These are phyloP conservation scores for Coniella vitis DNA, from an alignment of 2,329 filamentous ascomycete genomes.

Conservation along the genomic window DNA sequence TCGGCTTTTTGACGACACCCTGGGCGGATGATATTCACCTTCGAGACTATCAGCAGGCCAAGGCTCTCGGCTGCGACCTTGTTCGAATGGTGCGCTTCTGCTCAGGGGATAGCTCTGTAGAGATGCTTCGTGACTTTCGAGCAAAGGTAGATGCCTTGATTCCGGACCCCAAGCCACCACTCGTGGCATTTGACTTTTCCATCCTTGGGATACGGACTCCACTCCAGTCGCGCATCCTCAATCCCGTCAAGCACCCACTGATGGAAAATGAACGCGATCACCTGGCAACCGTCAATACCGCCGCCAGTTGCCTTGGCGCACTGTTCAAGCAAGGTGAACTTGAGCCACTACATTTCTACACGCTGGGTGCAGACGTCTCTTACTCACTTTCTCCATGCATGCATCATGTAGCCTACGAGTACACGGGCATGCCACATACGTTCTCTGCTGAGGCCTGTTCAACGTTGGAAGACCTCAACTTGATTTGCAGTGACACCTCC, in stretches of 20 bases:
- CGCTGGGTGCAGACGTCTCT: constrained; percentile 60
- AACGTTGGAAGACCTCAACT: constrained; percentile 54
- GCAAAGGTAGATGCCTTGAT: constrained; percentile 36
- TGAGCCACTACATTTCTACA: constrained; percentile 61
- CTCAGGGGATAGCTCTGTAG: constrained; percentile 47
- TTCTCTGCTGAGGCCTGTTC: constrained; percentile 55
- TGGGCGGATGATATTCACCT: constrained; percentile 51
- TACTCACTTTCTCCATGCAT: constrained; percentile 68
- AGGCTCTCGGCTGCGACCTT: constrained; percentile 52
- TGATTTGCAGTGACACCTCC: constrained; percentile 49
- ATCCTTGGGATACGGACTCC: constrained; percentile 36
- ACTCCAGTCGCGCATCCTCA: constrained; percentile 42
- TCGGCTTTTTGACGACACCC: constrained; percentile 37
- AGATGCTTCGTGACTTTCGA: constrained; percentile 41
- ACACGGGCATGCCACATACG: constrained; percentile 59
- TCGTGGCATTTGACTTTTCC: constrained; percentile 42
- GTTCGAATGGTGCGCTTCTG: constrained; percentile 55
- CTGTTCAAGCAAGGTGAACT: constrained; percentile 56
- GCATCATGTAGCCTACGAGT: constrained; percentile 62
- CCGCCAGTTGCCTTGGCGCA: constrained; percentile 48
- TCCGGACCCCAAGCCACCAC: constrained; percentile 40
- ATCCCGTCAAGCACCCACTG: constrained; percentile 41
- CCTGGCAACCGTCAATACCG: constrained; percentile 44
- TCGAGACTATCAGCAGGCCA: constrained; percentile 46
- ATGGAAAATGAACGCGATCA: constrained; percentile 35